These are phyloP conservation scores for Phytophthora parvispora DNA, from an alignment of 352 stramenopile genomes.

Conservation along the genomic window DNA sequence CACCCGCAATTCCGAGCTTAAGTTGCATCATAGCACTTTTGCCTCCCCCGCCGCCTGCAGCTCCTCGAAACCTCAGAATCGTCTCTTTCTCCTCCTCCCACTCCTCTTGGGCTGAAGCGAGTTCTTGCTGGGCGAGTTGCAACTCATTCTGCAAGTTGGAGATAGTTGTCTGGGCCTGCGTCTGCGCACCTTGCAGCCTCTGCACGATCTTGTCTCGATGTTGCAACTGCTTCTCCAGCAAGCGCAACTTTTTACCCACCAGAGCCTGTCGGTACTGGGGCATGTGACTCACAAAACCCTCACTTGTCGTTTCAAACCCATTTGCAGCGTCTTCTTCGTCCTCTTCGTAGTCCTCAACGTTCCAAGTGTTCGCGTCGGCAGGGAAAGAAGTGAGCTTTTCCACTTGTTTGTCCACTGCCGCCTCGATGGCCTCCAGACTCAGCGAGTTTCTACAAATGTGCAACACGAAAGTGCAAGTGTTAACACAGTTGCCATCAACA, in stretches of 20 bases:
- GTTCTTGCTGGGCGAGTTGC: conserved; percentile 49
- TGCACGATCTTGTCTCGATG: conserved; percentile 51
- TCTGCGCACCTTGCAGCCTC: conserved; percentile 34
- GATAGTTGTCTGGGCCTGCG: conserved; percentile 35
- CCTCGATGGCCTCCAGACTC: conserved; percentile 40
- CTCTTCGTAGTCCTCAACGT: conserved; percentile 13
- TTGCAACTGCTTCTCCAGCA: conserved; percentile 62
- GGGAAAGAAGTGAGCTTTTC: conserved; percentile 13
- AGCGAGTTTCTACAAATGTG: conserved; percentile 22
- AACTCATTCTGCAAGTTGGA: conserved; percentile 44
- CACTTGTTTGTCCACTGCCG: conserved; percentile 36
- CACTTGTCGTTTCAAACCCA: conserved; percentile 15
- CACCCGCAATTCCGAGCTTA: conserved; percentile 23
- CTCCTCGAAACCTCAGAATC: conserved; percentile 53
- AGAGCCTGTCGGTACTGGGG: conserved; percentile 49
- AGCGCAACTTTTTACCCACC: conserved; percentile 62
- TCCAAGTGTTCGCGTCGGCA: conserved; percentile 13
- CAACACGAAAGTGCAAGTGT: neutral
- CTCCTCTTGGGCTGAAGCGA: conserved; percentile 58
- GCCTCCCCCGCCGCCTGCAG: conserved; percentile 4
- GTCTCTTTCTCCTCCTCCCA: conserved; percentile 76
- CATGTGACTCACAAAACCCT: conserved; percentile 60
- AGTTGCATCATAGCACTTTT: conserved; percentile 36
- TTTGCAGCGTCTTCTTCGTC: conserved; percentile 24
- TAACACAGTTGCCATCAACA: neutral